Conservation (phyloP, 2,329 filamentous ascomycete species). For the Fusarium vanettenii region DNA sequence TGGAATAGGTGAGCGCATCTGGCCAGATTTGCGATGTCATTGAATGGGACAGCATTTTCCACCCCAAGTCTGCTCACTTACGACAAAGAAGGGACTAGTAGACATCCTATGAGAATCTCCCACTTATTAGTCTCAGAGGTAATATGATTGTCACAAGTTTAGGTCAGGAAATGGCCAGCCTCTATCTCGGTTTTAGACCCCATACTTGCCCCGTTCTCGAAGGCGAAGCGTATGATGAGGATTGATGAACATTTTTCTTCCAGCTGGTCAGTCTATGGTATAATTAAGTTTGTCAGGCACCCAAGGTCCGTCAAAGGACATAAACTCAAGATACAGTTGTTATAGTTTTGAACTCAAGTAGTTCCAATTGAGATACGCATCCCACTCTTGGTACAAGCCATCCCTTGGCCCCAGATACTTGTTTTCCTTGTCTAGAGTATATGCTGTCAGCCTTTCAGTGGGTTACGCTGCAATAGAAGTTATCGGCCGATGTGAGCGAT, state of each 20-base stretch:
- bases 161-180: background rate
- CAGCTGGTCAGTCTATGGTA: background rate
- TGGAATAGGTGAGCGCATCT: background rate
- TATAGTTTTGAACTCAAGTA: background rate
- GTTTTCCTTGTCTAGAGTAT: background rate
- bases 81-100: background rate
- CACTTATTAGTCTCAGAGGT: conserved; percentile 34
- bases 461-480: background rate
- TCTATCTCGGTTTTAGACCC: background rate
- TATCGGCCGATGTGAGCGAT: background rate
- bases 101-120: background rate
- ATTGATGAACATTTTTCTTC: background rate
- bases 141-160: conserved; percentile 21
- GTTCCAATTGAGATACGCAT: background rate
- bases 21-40: background rate
- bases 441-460: background rate
- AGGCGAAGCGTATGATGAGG: conserved; percentile 9
- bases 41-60: background rate
- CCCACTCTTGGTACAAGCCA: background rate
- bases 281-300: no score
- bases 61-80: background rate
- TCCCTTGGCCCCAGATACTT: conserved; percentile 13
- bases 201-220: conserved; percentile 12
- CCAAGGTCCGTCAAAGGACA: no score
- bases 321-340: background rate